Conservation (phyloP, 257 asterid species). For the Parsonsia alboflavescens region DNA sequence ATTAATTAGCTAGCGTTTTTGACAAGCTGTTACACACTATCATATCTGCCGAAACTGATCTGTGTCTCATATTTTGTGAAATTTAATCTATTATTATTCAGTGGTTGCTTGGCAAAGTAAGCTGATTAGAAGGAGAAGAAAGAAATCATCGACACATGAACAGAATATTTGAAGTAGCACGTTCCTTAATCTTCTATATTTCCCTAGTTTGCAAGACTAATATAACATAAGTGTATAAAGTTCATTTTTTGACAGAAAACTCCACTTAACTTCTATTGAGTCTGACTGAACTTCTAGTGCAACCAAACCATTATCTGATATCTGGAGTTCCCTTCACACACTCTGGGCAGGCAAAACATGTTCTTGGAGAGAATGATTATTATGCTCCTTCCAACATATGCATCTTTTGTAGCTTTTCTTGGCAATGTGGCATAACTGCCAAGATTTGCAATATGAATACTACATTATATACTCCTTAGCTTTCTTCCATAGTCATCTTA, state of each 20-base stretch:
- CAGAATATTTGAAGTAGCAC: too few relatives aligned
- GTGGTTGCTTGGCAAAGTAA: not conserved
- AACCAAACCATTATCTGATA: too few relatives aligned
- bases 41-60: not conserved
- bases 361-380: not conserved
- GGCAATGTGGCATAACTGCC: not conserved
- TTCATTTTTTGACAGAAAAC: too few relatives aligned
- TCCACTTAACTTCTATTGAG: too few relatives aligned
- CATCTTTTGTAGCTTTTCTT: not conserved
- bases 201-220: too few relatives aligned
- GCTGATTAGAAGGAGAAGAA: too few relatives aligned
- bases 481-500: not conserved
- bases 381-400: not conserved
- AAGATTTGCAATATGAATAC: not conserved
- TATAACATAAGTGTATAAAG: too few relatives aligned
- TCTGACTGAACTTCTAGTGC: too few relatives aligned
- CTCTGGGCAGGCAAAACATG: not conserved
- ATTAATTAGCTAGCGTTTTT: not conserved
- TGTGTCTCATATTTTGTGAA: not conserved
- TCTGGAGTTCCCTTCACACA: not conserved
- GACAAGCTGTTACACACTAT: not conserved
- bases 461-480: not conserved
- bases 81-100: too few relatives aligned
- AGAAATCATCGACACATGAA: too few relatives aligned
- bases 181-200: too few relatives aligned